Conservation (phyloP, 345 rosid genomes). For the Populus simonii region DNA sequence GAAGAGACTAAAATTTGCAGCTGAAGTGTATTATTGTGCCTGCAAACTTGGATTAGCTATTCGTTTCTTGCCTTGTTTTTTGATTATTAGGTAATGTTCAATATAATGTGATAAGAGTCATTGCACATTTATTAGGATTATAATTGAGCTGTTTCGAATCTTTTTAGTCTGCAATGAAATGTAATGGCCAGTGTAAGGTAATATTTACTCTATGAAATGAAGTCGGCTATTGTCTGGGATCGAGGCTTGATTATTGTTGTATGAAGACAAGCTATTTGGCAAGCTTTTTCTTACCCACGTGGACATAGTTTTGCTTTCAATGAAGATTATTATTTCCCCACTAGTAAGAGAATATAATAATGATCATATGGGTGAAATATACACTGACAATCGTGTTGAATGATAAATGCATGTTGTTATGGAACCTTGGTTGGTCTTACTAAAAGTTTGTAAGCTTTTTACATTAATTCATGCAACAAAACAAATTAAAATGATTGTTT, state of each 20-base stretch:
- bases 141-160: not conserved
- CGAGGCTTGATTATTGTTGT: not conserved
- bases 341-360: not conserved
- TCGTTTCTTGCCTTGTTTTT: not conserved
- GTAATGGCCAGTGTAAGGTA: not conserved
- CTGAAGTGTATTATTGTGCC: not conserved
- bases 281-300: not conserved
- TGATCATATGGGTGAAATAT: not conserved
- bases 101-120: not conserved
- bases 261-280: not conserved
- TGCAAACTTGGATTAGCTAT: not conserved
- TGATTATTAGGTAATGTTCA: not conserved
- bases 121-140: not conserved
- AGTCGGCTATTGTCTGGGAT: not conserved
- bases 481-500: not conserved
- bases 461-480: not conserved
- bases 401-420: not conserved
- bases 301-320: not conserved
- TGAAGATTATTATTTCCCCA: not conserved
- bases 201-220: not conserved
- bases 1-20: not conserved
- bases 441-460: not conserved
- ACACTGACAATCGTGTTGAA: not conserved
- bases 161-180: not conserved
- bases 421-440: not conserved